Conservation (phyloP, 345 rosid species). For the Ailanthus altissimus region DNA sequence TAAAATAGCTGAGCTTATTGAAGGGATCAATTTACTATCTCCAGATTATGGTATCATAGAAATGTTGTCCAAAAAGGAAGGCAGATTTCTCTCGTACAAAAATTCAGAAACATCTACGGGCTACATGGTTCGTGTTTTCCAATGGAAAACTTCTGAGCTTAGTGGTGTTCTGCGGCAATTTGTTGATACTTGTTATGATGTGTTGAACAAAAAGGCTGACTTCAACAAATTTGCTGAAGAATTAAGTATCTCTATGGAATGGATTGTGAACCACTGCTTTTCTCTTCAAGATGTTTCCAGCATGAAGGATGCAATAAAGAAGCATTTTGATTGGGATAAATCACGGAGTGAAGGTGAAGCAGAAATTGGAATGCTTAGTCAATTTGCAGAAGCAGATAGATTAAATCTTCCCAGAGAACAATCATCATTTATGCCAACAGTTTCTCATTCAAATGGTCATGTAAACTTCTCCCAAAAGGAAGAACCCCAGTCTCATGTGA, state of each 20-base stretch:
- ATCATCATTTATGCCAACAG: conserved; percentile 14
- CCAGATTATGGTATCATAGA: conserved; percentile 27
- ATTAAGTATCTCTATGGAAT: conserved; percentile 61
- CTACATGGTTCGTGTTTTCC: conserved; percentile 75
- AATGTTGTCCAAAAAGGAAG: conserved; percentile 42
- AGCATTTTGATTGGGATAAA: conserved; percentile 72
- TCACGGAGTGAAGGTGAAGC: conserved; percentile 62
- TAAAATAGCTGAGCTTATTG: conserved; percentile 67
- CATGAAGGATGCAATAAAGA: conserved; percentile 74
- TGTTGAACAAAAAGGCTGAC: conserved; percentile 59
- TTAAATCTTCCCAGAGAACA: conserved; percentile 21
- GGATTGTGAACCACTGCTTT: conserved; percentile 87
- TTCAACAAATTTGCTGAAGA: conserved; percentile 60
- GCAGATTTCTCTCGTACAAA: conserved; percentile 36
- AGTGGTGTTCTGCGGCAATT: conserved; percentile 51
- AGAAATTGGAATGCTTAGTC: conserved; percentile 45
- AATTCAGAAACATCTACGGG: conserved; percentile 54
- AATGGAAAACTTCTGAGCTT: conserved; percentile 88
- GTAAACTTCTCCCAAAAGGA: conserved; percentile 26
- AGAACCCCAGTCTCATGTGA: conserved; percentile 25
- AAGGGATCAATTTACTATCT: conserved; percentile 50
- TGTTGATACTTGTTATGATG: conserved; percentile 64
- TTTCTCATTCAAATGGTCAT: conserved; percentile 20
- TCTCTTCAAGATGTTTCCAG: conserved; percentile 93
- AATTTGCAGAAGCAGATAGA: conserved; percentile 43